Evolutionary conservation across 2,329 filamentous ascomycete species (phyloP), one percentile per base, ranked within the genome.

Genomic region (Botryotinia globosa): DNA sequence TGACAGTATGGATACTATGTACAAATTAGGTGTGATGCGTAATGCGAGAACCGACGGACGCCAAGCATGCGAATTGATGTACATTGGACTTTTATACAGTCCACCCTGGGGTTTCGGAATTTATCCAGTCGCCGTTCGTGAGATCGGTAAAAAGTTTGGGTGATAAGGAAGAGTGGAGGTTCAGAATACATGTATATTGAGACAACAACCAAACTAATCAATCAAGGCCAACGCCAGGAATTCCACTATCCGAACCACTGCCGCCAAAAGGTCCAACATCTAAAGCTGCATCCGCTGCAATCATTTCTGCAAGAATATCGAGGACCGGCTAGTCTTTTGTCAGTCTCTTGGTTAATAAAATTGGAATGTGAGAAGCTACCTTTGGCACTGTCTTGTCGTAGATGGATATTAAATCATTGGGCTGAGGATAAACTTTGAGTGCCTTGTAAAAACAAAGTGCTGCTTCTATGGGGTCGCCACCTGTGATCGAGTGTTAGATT

Each of bases 381-480:
- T 98, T 98, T 79, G 95, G 92, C 63, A 98, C 94, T 45, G 96
- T 98, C 89, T 97, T 97, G 84, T 99, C 96, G 84, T 99, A 99
- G 83, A 99, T 97, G 80, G 89, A 89, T 82, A 99, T 98, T 79
- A 99, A 87, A 81, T 98, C 96, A 79, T 91, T 89, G 20, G 95
- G 96, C 80, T 93, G 92, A 69, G 96, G 96, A 85, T 99, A 99
- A 78, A 98, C 96, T 88, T 99, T 99, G 77, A 99, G 89, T 62
- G 94, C 96, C 87, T 94, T 97, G 89, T 98, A 99, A 85, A 99
- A 99, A 83, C 93, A 94, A 74, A 98, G 86, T 65, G 96, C 95
- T 69, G 96, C 93, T 77, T 98, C 94, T 73, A 97, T 83, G 58
- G 87, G 85, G 80, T 91, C 89, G 77, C 89, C 84, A 78, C 90